These are phyloP conservation scores for Emydomyces testavorans DNA, from an alignment of 2,329 filamentous ascomycete species.

Conservation along the genomic window DNA sequence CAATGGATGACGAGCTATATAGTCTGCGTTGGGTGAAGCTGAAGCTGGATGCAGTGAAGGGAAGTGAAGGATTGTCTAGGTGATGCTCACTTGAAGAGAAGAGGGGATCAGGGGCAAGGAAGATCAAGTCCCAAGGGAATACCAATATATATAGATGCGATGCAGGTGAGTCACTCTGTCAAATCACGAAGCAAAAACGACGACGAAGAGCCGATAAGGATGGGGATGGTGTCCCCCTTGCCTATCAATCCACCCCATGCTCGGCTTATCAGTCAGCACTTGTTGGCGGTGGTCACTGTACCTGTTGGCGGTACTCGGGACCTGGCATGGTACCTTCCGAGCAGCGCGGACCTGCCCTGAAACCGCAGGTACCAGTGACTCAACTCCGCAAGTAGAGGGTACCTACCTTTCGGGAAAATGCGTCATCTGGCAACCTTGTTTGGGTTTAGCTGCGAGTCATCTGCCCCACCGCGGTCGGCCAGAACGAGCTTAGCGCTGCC, in stretches of 20 bases:
- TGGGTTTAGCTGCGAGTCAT: constrained; percentile 4
- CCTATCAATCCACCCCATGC: constrained; percentile 1
- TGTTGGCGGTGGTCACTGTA: too few relatives aligned
- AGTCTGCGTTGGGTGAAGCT: background rate
- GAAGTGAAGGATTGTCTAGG: background rate
- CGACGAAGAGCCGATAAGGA: background rate
- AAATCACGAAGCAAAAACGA: background rate
- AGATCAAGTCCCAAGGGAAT: too few relatives aligned
- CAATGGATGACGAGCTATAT: constrained; percentile 1
- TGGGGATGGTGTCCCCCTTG: background rate
- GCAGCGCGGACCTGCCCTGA: background rate
- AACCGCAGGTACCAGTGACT: background rate
- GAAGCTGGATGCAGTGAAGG: background rate
- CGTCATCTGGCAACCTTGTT: constrained; percentile 9
- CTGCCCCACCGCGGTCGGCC: constrained; percentile 1
- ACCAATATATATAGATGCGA: too few relatives aligned
- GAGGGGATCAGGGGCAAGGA: too few relatives aligned
- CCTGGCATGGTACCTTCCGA: background rate
- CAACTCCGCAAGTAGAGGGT: background rate
- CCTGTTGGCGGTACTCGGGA: background rate
- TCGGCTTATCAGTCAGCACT: too few relatives aligned
- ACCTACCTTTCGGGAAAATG: background rate
- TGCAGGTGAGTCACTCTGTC: too few relatives aligned
- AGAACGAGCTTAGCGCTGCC: background rate
- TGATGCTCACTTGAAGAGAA: too few relatives aligned